Evolutionary conservation across 805 yeast species (phyloP).

Genomic region (Candida awuae): DNA sequence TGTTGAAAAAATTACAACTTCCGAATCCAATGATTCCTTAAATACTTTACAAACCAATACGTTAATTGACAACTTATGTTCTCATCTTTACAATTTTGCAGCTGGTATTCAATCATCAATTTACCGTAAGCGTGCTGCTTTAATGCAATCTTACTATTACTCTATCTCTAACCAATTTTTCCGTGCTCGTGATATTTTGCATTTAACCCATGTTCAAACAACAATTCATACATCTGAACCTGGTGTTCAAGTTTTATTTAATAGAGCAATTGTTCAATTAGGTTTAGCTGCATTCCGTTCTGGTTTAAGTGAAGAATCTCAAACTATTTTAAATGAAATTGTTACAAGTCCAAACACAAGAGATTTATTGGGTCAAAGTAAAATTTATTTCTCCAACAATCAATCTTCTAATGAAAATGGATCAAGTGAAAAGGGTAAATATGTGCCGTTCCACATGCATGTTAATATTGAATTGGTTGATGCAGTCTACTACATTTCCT

Average conservation of each 20-base stretch:
- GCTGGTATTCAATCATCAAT: slow-evolving; percentile 48
- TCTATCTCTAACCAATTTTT: slow-evolving; percentile 81
- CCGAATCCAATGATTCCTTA: slow-evolving; percentile 21
- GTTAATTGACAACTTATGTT: slow-evolving; percentile 58
- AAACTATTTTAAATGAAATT: slow-evolving; percentile 80
- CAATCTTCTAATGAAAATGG: not conserved
- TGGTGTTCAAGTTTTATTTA: slow-evolving; percentile 81
- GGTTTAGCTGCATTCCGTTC: slow-evolving; percentile 93
- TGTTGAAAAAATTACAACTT: slow-evolving; percentile 24
- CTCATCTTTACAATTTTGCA: slow-evolving; percentile 44
- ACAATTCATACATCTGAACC: slow-evolving; percentile 81
- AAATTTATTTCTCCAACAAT: slow-evolving; percentile 7
- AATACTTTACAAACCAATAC: slow-evolving; percentile 37
- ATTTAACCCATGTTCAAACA: slow-evolving; percentile 77
- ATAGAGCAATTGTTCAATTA: slow-evolving; percentile 90
- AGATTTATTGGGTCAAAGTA: slow-evolving; percentile 90
- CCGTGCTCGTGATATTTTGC: slow-evolving; percentile 81
- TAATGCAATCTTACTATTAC: slow-evolving; percentile 80
- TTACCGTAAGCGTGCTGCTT: slow-evolving; percentile 74
- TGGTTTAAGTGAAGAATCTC: slow-evolving; percentile 79
- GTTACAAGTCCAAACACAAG: slow-evolving; percentile 78
- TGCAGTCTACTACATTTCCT: slow-evolving; percentile 84
- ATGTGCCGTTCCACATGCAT: slow-evolving; percentile 97
- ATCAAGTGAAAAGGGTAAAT: slow-evolving; percentile 57
- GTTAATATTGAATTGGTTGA: slow-evolving; percentile 92